Conservation (phyloP, 1,284 basidiomycete species). For the Ganoderma sinense region DNA sequence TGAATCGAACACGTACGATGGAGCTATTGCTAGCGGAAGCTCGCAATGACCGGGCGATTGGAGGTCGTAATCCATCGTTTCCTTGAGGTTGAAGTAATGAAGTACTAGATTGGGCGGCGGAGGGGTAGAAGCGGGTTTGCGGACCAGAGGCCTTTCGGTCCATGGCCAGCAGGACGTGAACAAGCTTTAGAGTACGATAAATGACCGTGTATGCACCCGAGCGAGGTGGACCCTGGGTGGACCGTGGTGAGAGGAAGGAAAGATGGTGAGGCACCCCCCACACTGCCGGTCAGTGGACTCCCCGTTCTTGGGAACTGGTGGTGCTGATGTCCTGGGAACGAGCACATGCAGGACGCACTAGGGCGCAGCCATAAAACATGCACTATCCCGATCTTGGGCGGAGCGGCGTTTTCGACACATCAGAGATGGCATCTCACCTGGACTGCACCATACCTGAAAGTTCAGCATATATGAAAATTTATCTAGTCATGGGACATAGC, state of each 20-base stretch:
- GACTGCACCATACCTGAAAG: background rate
- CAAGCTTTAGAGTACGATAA: conserved; percentile 3
- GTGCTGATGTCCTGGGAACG: conserved; percentile 11
- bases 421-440: conserved; percentile 9
- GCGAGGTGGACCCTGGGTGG: conserved; percentile 7
- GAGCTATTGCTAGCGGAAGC: conserved; percentile 13
- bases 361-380: background rate
- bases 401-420: background rate
- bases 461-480: background rate
- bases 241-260: conserved; percentile 10
- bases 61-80: conserved; percentile 10
- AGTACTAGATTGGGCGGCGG: conserved; percentile 9
- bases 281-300: background rate
- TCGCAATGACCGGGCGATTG: conserved; percentile 7
- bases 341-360: background rate
- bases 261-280: background rate
- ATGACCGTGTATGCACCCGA: conserved; percentile 5
- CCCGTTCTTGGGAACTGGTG: background rate
- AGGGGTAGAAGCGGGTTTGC: conserved; percentile 4
- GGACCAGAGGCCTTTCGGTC: conserved; percentile 1
- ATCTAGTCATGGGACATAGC: background rate
- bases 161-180: conserved; percentile 14
- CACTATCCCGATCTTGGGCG: conserved; percentile 1
- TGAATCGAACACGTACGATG: conserved; percentile 5
- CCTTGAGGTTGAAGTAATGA: conserved; percentile 5